These are phyloP conservation scores for Penicillium sclerotiorum DNA, from an alignment of 2,329 filamentous ascomycete species.

Conservation along the genomic window DNA sequence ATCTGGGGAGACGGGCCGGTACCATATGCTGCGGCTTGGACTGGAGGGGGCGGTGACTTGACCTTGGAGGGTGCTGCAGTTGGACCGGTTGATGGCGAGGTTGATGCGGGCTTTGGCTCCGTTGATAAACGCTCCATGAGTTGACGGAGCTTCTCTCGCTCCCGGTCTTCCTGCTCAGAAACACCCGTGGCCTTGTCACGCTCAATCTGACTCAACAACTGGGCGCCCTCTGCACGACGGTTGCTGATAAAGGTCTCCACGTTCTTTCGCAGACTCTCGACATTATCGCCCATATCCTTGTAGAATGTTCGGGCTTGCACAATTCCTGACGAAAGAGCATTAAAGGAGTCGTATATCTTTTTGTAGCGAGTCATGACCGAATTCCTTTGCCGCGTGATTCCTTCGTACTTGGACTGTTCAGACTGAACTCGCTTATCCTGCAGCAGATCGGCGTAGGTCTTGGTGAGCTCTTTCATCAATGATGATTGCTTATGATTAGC, in stretches of 20 bases:
- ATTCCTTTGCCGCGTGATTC: conserved; percentile 78
- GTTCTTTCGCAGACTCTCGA: conserved; percentile 89
- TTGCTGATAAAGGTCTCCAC: conserved; percentile 98
- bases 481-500: conserved; percentile 94
- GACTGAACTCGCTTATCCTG: conserved; percentile 92
- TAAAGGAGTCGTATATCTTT: conserved; percentile 87
- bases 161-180: conserved; percentile 70
- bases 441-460: conserved; percentile 80
- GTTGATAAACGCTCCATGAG: conserved; percentile 97
- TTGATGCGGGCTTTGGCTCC: conserved; percentile 53
- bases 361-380: conserved; percentile 85
- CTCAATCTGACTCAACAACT: conserved; percentile 86
- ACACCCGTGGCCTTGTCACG: conserved; percentile 67
- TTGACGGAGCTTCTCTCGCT: conserved; percentile 80
- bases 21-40: conserved; percentile 35
- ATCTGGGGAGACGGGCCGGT: conserved; percentile 45
- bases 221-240: conserved; percentile 83
- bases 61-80: conserved; percentile 51
- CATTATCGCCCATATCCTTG: conserved; percentile 90
- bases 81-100: conserved; percentile 43
- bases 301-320: conserved; percentile 92
- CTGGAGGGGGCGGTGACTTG: conserved; percentile 39
- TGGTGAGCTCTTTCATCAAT: conserved; percentile 91
- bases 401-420: conserved; percentile 94
- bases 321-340: conserved; percentile 83